Conservation (phyloP, 1,284 basidiomycete species). For the Ganoderma lucidum region DNA sequence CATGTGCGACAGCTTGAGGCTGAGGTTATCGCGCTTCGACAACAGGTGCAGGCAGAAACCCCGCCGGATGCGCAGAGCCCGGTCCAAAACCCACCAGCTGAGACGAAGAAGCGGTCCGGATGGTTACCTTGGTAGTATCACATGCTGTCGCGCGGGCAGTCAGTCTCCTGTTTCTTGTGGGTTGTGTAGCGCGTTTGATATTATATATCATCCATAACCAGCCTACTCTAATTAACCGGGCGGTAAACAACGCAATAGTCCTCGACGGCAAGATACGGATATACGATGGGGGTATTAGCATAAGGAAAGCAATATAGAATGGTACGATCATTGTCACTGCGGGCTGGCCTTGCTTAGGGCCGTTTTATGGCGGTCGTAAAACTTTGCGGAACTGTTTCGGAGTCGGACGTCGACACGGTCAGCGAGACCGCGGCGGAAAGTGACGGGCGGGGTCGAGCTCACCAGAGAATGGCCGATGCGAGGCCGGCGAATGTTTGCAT, state of each 20-base stretch:
- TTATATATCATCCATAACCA: conserved; percentile 14
- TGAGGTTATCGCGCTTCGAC: conserved; percentile 55
- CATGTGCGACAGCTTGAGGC: conserved; percentile 64
- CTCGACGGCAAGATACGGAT: conserved; percentile 20
- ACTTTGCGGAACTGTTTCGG: conserved; percentile 64
- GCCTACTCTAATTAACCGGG: conserved; percentile 18
- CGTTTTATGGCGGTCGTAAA: conserved; percentile 73
- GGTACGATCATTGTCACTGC: conserved; percentile 22
- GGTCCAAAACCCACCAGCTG: conserved; percentile 1
- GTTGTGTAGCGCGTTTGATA: conserved; percentile 8
- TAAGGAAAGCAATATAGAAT: conserved; percentile 2
- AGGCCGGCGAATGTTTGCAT: conserved; percentile 74
- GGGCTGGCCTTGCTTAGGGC: conserved; percentile 59
- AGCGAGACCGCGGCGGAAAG: conserved; percentile 21
- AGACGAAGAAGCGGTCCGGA: conserved; percentile 19
- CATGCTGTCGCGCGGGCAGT: background rate
- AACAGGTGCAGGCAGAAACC: conserved; percentile 20
- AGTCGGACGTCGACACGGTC: conserved; percentile 5
- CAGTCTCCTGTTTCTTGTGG: background rate
- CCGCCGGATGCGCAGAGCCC: background rate
- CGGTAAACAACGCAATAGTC: conserved; percentile 24
- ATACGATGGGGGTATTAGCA: conserved; percentile 27
- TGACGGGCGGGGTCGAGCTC: conserved; percentile 29
- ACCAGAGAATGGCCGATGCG: conserved; percentile 77
- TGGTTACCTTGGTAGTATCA: conserved; percentile 28